These are phyloP conservation scores for Flaveria robusta DNA, from an alignment of 129 eudicot species.

Conservation along the genomic window DNA sequence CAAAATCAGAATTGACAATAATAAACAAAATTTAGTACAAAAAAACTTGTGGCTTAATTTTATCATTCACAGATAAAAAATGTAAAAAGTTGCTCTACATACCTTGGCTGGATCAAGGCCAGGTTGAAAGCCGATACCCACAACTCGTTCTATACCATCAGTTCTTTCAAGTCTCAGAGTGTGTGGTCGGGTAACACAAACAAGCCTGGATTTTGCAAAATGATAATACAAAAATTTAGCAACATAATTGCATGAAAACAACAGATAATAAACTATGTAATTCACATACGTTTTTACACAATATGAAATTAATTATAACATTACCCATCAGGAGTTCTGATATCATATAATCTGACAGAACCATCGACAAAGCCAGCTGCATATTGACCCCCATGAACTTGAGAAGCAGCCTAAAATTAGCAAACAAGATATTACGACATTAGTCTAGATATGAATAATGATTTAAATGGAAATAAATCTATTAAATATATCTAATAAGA, in stretches of 20 bases:
- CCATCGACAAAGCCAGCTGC: slow-evolving; percentile 96
- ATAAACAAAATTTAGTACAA: not conserved
- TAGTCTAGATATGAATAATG: not conserved
- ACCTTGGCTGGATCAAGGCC: slow-evolving; percentile 97
- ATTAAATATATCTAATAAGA: not conserved
- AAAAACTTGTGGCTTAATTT: not conserved
- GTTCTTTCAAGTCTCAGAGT: slow-evolving; percentile 60
- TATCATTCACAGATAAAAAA: not conserved
- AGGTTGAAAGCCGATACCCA: slow-evolving; percentile 93
- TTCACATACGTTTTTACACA: not conserved
- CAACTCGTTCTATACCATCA: slow-evolving; percentile 68
- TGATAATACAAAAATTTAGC: not conserved
- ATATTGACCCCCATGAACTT: slow-evolving; percentile 84
- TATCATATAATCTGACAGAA: slow-evolving; percentile 81
- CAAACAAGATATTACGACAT: not conserved
- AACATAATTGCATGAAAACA: not conserved
- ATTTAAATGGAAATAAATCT: not conserved
- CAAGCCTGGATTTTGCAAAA: slow-evolving; percentile 60
- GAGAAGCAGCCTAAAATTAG: slow-evolving; percentile 76
- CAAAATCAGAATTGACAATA: not conserved
- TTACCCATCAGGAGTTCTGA: slow-evolving; percentile 89
- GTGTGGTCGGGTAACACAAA: slow-evolving; percentile 69
- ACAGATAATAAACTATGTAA: not conserved
- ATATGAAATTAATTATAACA: not conserved
- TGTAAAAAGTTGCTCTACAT: not conserved